A percentile compares a stretch with the other conserved stretches of the same genome.
Conservation (phyloP, 176 grass and related monocot genomes). For the Otatea glauca region DNA sequence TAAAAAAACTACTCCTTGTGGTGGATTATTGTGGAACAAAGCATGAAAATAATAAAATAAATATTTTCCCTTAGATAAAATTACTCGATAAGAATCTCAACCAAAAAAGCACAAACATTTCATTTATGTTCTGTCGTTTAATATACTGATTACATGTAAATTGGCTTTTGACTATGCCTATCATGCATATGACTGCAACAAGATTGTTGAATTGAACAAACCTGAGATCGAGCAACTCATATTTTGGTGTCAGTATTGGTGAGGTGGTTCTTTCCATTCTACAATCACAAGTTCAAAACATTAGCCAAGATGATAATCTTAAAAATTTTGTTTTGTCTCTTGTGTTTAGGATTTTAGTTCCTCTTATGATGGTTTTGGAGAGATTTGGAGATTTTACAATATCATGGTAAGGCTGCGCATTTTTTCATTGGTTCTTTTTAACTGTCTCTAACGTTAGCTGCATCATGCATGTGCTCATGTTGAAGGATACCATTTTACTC, state of each 20-base stretch:
- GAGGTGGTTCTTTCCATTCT: slow-evolving; percentile 32
- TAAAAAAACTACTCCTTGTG: too few relatives aligned
- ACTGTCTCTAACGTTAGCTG: slow-evolving; percentile 44
- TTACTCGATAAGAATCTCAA: neutral
- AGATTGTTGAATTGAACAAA: slow-evolving; percentile 31
- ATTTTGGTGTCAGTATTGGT: slow-evolving; percentile 99
- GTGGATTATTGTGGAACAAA: too few relatives aligned
- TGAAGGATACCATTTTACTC: slow-evolving; percentile 87
- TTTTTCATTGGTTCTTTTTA: slow-evolving; percentile 29
- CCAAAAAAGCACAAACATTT: neutral
- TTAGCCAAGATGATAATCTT: neutral
- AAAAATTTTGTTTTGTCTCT: slow-evolving; percentile 17
- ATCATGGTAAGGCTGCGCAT: slow-evolving; percentile 72
- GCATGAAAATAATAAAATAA: neutral
- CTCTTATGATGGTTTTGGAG: slow-evolving; percentile 84
- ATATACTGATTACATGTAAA: slow-evolving; percentile 42
- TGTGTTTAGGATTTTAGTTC: slow-evolving; percentile 86
- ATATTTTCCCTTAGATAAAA: neutral
- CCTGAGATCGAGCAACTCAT: slow-evolving; percentile 90
- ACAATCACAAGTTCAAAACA: slow-evolving; percentile 2
- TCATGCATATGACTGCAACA: slow-evolving; percentile 97
- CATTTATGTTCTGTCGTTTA: slow-evolving; percentile 25
- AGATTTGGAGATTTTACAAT: slow-evolving; percentile 89
- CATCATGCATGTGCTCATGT: slow-evolving; percentile 30
- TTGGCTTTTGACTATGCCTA: slow-evolving; percentile 92